These are phyloP conservation scores for Fusarium annulatum DNA, from an alignment of 2,329 filamentous ascomycete species.

Conservation along the genomic window DNA sequence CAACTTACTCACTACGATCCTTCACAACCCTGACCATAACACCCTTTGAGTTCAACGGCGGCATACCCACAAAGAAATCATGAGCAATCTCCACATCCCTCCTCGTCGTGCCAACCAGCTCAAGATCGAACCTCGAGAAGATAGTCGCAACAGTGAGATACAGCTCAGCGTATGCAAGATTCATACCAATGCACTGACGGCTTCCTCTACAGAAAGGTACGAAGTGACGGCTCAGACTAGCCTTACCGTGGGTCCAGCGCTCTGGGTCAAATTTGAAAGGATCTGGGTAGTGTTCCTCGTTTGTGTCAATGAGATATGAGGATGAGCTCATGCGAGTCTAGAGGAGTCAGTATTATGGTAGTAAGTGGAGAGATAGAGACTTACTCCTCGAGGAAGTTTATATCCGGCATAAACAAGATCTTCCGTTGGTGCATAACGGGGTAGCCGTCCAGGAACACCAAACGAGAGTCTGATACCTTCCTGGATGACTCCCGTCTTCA, in stretches of 20 bases:
- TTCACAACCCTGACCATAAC: not conserved
- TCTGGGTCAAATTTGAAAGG: not conserved
- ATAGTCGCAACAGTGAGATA: conserved; percentile 3
- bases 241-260: not conserved
- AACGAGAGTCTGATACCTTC: not conserved
- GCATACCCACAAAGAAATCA: conserved; percentile 2
- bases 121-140: not conserved
- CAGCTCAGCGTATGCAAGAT: not conserved
- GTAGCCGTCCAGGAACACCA: not conserved
- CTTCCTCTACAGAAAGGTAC: not conserved
- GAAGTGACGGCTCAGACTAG: not conserved
- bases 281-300: not conserved
- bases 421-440: not conserved
- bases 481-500: not conserved
- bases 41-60: not conserved
- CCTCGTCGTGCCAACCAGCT: not conserved
- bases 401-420: not conserved
- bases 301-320: not conserved
- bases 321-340: not conserved
- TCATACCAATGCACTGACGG: conserved; percentile 1
- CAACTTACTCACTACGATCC: not conserved
- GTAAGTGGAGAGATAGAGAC: fast-evolving
- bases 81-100: not conserved
- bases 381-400: not conserved
- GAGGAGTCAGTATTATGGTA: fast-evolving